Evolutionary conservation across 2,329 filamentous ascomycete species (phyloP).

Genomic region (Scleromitrula shiraiana): DNA sequence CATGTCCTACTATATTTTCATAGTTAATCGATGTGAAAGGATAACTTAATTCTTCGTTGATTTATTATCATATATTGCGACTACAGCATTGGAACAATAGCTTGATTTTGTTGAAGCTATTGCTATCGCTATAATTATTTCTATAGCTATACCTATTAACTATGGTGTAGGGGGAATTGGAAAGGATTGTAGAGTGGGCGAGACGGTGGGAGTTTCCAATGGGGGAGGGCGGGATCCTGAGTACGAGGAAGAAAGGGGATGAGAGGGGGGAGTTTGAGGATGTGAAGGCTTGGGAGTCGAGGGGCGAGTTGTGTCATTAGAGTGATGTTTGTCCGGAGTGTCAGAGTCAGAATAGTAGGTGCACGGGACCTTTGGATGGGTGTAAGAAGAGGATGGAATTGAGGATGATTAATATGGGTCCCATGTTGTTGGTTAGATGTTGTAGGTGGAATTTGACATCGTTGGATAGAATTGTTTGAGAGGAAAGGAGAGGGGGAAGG

Average conservation of each 20-base stretch:
- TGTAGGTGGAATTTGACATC: neutral
- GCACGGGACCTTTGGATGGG: neutral
- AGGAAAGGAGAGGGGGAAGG: neutral
- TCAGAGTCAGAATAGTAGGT: too few species aligned
- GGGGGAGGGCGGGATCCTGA: conserved; percentile 11
- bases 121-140: too few species aligned
- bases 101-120: too few species aligned
- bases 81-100: too few species aligned
- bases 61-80: too few species aligned
- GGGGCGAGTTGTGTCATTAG: neutral
- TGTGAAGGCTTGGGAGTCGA: neutral
- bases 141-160: too few species aligned
- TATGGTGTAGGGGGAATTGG: conserved; percentile 19
- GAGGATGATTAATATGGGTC: neutral
- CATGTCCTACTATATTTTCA: too few species aligned
- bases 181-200: conserved; percentile 18
- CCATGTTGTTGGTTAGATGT: conserved; percentile 1
- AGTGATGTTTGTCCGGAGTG: neutral
- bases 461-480: neutral
- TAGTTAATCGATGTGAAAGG: too few species aligned
- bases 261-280: neutral
- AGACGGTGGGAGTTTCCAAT: conserved; percentile 20
- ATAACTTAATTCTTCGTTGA: too few species aligned
- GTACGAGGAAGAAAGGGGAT: conserved; percentile 7
- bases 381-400: neutral